Conservation (phyloP, 78 protist genomes). For the Dictyostelium firmibasis region DNA sequence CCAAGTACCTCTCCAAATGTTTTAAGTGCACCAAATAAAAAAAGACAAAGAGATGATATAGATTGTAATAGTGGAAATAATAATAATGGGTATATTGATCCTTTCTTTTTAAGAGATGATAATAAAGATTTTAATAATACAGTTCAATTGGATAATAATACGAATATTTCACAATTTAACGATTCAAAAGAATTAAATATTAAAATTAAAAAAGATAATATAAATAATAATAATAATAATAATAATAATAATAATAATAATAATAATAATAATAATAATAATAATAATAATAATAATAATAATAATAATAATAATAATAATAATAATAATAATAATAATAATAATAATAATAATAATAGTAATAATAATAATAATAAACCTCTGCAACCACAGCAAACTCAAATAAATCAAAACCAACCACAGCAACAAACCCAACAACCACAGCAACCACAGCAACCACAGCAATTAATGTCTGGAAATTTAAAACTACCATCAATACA, state of each 20-base stretch:
- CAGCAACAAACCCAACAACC: not conserved
- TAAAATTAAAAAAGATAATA: slow-evolving; percentile 22
- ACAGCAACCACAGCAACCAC: not conserved
- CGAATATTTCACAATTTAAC: not conserved
- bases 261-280: too few species aligned
- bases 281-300: not conserved
- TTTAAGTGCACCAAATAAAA: slow-evolving; percentile 31
- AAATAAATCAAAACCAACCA: not conserved
- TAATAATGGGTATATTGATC: not conserved
- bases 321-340: not conserved
- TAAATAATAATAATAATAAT: not conserved
- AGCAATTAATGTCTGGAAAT: not conserved
- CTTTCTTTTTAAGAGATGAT: slow-evolving; percentile 14
- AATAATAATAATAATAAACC: not conserved
- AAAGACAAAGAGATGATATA: slow-evolving; percentile 25
- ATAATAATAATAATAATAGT: not conserved
- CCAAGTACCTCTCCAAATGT: slow-evolving; percentile 24
- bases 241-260: not conserved
- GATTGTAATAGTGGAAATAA: not conserved
- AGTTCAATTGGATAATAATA: not conserved
- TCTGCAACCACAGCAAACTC: not conserved
- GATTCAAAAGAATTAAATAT: slow-evolving; percentile 16
- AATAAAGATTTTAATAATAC: not conserved
- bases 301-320: not conserved
- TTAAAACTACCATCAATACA: slow-evolving; percentile 62